Evolutionary conservation across 2,329 filamentous ascomycete genomes (phyloP), one percentile per base, ranked within the genome.

Genomic region (Hymenoscyphus occultus): DNA sequence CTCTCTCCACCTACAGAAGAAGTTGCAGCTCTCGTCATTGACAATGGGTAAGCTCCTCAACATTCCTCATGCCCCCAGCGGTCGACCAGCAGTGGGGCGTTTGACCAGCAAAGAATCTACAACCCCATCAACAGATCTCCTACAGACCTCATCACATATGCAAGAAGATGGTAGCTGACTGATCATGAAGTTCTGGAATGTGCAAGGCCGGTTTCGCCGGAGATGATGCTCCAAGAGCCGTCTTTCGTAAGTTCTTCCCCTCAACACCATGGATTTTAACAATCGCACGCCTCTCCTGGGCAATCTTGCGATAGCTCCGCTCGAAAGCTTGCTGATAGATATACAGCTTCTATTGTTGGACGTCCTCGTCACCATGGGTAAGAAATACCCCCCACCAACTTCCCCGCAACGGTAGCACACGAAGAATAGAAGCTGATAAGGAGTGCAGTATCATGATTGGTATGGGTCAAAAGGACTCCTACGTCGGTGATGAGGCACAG

Each of bases 151-250:
- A 65, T 64, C 56, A 66, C 19, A 67, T 56, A 61, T 14, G 22
- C 48, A 35, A 60, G 56, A 63, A 63, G 56, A 40, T 66, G 63
- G 51, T 68, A 14, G 65, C 73, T 74, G 67, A 73, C 66, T 45
- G 58, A 61, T 65, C 64, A 42, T 77, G 71, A 81, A 98, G 94
- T 90, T 98, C 95, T 84, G 95, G 95, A 89, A 98, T 99, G 95
- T 99, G 95, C 87, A 99, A 99, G 88, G 95, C 95, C 90, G 95
- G 95, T 93, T 99, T 99, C 85, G 95, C 95, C 87, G 95, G 95
- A 93, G 95, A 99, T 80, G 95, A 99, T 91, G 95, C 95, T 84
- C 95, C 95, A 81, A 90, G 95, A 89, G 95, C 95, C 84, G 95
- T 99, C 81, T 99, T 99, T 90, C 95, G 94, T 98, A 91, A 97